A percentile compares a stretch with the other conserved stretches of the same genome.
Conservation (phyloP, 352 stramenopile species). For the Globisporangium perplexum region DNA sequence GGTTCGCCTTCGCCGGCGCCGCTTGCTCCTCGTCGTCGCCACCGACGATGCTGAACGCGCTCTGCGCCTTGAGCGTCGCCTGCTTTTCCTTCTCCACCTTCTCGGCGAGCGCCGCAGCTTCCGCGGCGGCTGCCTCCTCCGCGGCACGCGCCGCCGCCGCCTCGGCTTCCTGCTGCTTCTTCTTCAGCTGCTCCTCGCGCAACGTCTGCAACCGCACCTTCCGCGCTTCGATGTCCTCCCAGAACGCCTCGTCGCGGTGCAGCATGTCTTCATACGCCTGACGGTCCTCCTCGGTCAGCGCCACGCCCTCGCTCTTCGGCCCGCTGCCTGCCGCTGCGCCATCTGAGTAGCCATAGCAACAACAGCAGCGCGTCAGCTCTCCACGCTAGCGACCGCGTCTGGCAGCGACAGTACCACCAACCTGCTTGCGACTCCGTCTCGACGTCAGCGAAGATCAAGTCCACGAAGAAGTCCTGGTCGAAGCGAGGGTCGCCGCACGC, state of each 20-base stretch:
- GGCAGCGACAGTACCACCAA: not conserved
- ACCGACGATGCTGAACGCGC: constrained; percentile 72
- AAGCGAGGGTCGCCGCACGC: constrained; percentile 93
- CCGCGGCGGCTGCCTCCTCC: constrained; percentile 28
- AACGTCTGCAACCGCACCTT: constrained; percentile 69
- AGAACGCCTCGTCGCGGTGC: constrained; percentile 82
- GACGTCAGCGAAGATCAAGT: constrained; percentile 95
- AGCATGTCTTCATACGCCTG: constrained; percentile 88
- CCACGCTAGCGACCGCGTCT: not conserved
- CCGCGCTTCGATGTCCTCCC: constrained; percentile 76
- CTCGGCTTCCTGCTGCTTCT: constrained; percentile 56
- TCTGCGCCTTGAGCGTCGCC: constrained; percentile 28
- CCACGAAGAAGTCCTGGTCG: constrained; percentile 94
- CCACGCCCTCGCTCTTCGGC: constrained; percentile 64
- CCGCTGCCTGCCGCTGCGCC: constrained; percentile 10
- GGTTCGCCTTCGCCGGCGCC: constrained; percentile 29
- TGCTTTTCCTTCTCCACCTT: constrained; percentile 32
- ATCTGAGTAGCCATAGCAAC: not conserved
- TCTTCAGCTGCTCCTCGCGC: constrained; percentile 64
- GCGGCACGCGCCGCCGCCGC: constrained; percentile 29
- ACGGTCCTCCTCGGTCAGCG: constrained; percentile 72
- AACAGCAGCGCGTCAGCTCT: not conserved
- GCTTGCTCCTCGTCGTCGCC: constrained; percentile 51
- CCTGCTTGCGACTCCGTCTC: constrained; percentile 43
- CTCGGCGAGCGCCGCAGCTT: constrained; percentile 25